phyloP scores from a whole-genome alignment of 352 stramenopile genomes.

The Phytophthora meadii region DNA sequence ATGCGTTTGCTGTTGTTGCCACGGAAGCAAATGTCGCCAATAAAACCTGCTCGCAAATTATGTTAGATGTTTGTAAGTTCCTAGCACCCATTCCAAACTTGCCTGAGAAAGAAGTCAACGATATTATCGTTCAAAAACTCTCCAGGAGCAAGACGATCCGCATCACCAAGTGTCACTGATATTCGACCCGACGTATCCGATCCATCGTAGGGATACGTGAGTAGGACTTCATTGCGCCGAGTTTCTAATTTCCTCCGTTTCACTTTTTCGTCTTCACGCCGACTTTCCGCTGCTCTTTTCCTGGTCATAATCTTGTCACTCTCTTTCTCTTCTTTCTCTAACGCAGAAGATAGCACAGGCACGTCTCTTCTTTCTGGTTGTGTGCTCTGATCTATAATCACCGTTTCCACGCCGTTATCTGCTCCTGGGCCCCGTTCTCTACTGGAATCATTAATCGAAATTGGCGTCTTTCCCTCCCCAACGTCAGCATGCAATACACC shows the following conservation, averaged over 20 bases:
- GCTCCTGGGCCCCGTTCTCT: constrained; percentile 1
- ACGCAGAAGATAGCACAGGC: constrained; percentile 1
- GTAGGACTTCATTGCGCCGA: constrained; percentile 49
- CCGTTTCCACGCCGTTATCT: neutral
- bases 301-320: constrained; percentile 20
- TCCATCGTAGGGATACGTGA: constrained; percentile 75
- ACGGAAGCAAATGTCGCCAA: constrained; percentile 68
- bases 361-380: constrained; percentile 9
- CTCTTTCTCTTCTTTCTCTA: constrained; percentile 23
- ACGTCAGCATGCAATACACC: constrained; percentile 6
- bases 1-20: constrained; percentile 78
- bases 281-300: constrained; percentile 24
- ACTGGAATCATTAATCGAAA: constrained; percentile 19
- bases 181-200: constrained; percentile 57
- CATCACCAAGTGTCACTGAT: constrained; percentile 86
- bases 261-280: constrained; percentile 25
- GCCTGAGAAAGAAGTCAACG: constrained; percentile 94
- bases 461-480: constrained; percentile 25
- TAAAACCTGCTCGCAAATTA: constrained; percentile 51
- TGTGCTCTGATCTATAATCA: constrained; percentile 17
- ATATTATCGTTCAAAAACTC: constrained; percentile 96
- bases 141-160: constrained; percentile 84
- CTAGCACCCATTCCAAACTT: neutral
- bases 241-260: constrained; percentile 39
- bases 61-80: constrained; percentile 3